Conservation (phyloP, 495 filamentous ascomycete species). For the Tetracladium setigerum region DNA sequence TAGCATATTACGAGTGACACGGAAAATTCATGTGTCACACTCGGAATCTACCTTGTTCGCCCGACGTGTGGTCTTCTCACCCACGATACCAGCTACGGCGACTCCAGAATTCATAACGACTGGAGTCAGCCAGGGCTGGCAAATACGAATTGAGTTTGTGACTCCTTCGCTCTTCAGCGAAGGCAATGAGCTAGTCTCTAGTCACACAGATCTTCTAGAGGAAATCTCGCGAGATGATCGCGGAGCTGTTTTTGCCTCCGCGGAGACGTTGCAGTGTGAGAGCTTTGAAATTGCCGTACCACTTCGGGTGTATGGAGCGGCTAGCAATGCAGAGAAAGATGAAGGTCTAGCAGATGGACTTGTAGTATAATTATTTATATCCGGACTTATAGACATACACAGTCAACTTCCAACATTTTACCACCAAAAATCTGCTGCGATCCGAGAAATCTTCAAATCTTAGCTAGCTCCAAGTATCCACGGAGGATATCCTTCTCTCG, state of each 20-base stretch:
- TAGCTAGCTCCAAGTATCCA: too few species aligned
- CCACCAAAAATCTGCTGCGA: too few species aligned
- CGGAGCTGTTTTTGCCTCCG: conserved; percentile 59
- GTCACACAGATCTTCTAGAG: conserved; percentile 37
- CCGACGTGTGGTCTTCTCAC: conserved; percentile 66
- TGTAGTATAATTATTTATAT: conserved; percentile 38
- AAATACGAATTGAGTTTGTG: conserved; percentile 82
- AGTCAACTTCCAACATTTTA: too few species aligned
- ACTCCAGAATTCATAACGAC: conserved; percentile 88
- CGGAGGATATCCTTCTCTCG: too few species aligned
- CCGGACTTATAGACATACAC: too few species aligned
- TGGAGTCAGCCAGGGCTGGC: conserved; percentile 80
- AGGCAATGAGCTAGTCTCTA: conserved; percentile 4
- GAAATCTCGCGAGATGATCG: conserved; percentile 65
- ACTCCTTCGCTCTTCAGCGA: conserved; percentile 41
- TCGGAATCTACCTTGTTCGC: conserved; percentile 78
- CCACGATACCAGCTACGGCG: conserved; percentile 68
- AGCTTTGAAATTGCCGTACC: conserved; percentile 86
- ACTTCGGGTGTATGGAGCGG: conserved; percentile 71
- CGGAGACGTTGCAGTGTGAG: conserved; percentile 72
- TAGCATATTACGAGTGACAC: conserved; percentile 78
- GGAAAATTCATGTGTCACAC: conserved; percentile 64
- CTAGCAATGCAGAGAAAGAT: conserved; percentile 39
- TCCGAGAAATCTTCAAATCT: too few species aligned
- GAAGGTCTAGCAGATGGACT: conserved; percentile 38